Conservation (phyloP, 805 yeast genomes). For the Candida jianshihensis region DNA sequence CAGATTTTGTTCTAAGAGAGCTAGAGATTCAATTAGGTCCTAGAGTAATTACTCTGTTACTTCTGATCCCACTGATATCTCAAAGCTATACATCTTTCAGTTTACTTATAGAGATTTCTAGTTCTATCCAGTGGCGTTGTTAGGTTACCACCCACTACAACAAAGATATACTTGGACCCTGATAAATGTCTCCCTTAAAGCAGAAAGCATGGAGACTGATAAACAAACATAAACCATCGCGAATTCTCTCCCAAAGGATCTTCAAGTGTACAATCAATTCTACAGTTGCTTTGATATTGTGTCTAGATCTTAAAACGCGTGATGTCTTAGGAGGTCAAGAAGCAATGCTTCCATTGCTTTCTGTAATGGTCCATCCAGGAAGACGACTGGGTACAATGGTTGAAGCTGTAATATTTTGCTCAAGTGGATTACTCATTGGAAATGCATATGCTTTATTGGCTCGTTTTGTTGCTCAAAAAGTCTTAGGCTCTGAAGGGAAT, state of each 20-base stretch:
- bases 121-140: no score
- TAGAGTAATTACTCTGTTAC: no score
- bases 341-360: conserved; percentile 37
- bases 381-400: conserved; percentile 41
- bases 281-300: conserved; percentile 35
- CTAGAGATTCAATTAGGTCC: no score
- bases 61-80: no score
- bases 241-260: conserved; percentile 30
- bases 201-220: no score
- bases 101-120: no score
- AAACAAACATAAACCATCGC: conserved; percentile 11
- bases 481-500: conserved; percentile 25
- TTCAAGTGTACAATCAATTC: conserved; percentile 31
- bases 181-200: no score
- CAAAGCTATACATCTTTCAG: no score
- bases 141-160: no score
- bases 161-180: no score
- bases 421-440: conserved; percentile 36
- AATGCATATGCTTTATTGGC: conserved; percentile 35
- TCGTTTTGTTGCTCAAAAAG: conserved; percentile 33
- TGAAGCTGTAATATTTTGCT: conserved; percentile 34
- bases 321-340: conserved; percentile 32
- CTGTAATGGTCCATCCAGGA: conserved; percentile 45
- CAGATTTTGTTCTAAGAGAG: no score
- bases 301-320: conserved; percentile 31